These are phyloP conservation scores for Streptanthus diversifolius DNA, from an alignment of 345 rosid species.

Conservation along the genomic window DNA sequence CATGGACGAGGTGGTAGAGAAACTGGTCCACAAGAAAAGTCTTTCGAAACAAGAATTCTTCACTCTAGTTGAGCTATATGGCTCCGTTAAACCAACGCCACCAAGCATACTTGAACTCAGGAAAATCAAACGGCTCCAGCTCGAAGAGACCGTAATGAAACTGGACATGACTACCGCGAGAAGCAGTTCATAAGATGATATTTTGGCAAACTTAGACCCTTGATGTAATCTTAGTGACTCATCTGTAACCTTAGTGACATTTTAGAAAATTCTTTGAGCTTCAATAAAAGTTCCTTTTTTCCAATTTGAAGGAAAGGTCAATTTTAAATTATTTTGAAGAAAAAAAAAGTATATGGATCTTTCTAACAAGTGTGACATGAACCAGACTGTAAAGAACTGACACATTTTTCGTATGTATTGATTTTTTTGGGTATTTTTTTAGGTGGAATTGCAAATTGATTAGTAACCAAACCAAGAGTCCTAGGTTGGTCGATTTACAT, in stretches of 20 bases:
- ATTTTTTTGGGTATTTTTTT: not conserved
- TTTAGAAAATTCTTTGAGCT: not conserved
- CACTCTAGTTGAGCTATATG: conserved; percentile 63
- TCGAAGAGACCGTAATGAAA: conserved; percentile 46
- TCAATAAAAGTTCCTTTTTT: not conserved
- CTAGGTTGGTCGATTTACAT: conserved; percentile 28
- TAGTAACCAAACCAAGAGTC: conserved; percentile 16
- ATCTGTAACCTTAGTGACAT: not conserved
- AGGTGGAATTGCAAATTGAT: conserved; percentile 28
- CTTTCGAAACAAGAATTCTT: conserved; percentile 71
- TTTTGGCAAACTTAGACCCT: not conserved
- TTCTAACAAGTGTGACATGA: conserved; percentile 3
- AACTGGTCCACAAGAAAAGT: conserved; percentile 69
- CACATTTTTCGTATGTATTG: not conserved
- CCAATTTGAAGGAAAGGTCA: not conserved
- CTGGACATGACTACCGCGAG: conserved; percentile 26
- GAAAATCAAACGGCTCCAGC: conserved; percentile 52
- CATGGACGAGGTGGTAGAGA: conserved; percentile 64
- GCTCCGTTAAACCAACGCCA: conserved; percentile 52
- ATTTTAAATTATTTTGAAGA: not conserved
- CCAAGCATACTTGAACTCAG: conserved; percentile 67
- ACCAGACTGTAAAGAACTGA: not conserved
- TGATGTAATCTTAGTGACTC: not conserved
- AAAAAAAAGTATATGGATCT: not conserved
- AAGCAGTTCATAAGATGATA: conserved; percentile 20